phyloP scores from a whole-genome alignment of 202 grass and related monocot species.

The Carex sylvatica region DNA sequence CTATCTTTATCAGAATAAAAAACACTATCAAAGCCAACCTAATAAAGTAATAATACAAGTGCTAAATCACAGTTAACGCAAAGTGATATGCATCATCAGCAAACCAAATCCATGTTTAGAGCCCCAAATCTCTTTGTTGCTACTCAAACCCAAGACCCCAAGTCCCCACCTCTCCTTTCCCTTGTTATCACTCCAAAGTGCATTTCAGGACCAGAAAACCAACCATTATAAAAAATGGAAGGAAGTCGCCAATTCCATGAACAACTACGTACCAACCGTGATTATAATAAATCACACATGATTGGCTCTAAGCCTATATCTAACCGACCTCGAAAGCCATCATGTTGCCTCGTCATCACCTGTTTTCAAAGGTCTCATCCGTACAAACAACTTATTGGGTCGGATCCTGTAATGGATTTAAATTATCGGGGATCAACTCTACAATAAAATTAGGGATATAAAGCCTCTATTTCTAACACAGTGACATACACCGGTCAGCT shows the following conservation, averaged over 20 bases:
- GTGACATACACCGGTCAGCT: no score
- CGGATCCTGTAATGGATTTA: not conserved
- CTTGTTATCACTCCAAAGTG: no score
- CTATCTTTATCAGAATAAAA: no score
- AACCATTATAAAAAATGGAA: constrained; percentile 14
- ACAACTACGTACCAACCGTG: constrained; percentile 9
- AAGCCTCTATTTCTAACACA: no score
- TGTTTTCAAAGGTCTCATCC: not conserved
- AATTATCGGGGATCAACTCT: not conserved
- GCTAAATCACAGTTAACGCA: not conserved
- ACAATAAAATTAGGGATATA: not conserved
- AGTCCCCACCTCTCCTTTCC: constrained; percentile 9
- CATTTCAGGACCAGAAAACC: not conserved
- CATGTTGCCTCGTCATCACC: not conserved
- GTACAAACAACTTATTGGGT: not conserved
- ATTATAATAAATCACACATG: constrained; percentile 26
- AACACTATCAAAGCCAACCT: not conserved
- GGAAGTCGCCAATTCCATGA: not conserved
- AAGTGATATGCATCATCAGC: constrained; percentile 12
- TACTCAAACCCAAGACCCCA: constrained; percentile 19
- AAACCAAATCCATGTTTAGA: constrained; percentile 30
- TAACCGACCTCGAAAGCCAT: constrained; percentile 17
- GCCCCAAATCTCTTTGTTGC: constrained; percentile 22
- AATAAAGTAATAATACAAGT: constrained; percentile 4
- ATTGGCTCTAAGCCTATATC: no score